Percentiles rank a stretch among this genome's conserved stretches.
Evolutionary conservation across 805 yeast species (phyloP).

Genomic region (Candida maesae): DNA sequence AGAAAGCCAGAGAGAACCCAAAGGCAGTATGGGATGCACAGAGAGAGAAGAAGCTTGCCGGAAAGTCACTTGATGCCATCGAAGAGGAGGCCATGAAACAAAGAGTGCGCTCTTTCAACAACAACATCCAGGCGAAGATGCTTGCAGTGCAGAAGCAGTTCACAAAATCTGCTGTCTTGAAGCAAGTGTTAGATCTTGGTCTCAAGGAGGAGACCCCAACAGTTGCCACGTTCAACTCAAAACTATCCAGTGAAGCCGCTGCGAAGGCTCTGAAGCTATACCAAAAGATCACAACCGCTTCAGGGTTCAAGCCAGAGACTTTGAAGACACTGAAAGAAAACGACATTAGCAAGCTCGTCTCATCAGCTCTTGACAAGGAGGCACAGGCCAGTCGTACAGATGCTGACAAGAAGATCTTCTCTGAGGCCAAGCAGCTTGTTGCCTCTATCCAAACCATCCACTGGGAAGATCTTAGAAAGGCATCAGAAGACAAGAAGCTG

Average conservation of each 20-base stretch:
- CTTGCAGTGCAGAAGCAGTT: conserved; percentile 20
- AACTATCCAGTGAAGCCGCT: conserved; percentile 19
- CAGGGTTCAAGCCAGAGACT: conserved; percentile 14
- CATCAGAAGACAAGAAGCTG: conserved; percentile 30
- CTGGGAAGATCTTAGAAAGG: conserved; percentile 28
- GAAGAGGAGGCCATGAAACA: conserved; percentile 19
- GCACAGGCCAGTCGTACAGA: conserved; percentile 25
- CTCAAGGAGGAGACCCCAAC: conserved; percentile 14
- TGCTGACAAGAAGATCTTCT: conserved; percentile 28
- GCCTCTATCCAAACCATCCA: conserved; percentile 23
- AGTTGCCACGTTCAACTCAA: conserved; percentile 8
- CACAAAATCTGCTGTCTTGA: conserved; percentile 20
- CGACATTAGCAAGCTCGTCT: conserved; percentile 9
- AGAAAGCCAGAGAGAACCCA: conserved; percentile 48
- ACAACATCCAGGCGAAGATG: conserved; percentile 20
- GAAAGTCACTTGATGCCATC: conserved; percentile 20
- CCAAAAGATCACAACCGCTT: conserved; percentile 15
- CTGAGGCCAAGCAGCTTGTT: conserved; percentile 25
- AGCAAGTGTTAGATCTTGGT: conserved; percentile 17
- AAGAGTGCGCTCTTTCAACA: conserved; percentile 17
- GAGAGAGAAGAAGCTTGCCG: conserved; percentile 34
- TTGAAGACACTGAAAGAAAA: conserved; percentile 14
- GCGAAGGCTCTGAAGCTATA: conserved; percentile 24
- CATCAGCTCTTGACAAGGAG: conserved; percentile 14
- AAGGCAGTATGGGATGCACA: conserved; percentile 33